Base-by-base conservation (phyloP, 345 rosid genomes). In the Raphanus raphanistrum region DNA sequence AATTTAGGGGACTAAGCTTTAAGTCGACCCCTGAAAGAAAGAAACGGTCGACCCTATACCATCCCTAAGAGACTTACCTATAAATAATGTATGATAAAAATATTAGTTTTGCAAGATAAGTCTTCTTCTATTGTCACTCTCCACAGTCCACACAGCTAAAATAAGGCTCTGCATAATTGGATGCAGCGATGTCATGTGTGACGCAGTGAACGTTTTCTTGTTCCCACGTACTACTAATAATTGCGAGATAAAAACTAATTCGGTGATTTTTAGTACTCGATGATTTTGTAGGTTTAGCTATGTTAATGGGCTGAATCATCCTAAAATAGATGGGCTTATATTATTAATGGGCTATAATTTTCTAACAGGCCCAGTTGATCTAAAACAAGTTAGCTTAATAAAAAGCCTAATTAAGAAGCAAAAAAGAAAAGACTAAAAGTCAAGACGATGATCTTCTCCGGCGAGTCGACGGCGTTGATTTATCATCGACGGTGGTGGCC, bases 381-480 rank as follows among this genome's bases (percentile, higher is more conserved):
- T 71, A 64, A 71, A 57, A 3, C 61, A 66, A 65, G 63, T 78
- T 78, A 78, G 72, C 68, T 31, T 35, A 31, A 68, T 5, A 50
- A 8, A 66, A 67, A 66, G 8, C 21, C 45, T 48, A 60, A 21
- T 48, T 15, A 28, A 71, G 12, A 12, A 50, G 4, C 4, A 15
- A 7, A 17, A 25, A 26, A 57, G 55, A 59, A 15, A 2, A 0
- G 63, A 66, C 57, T 12, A 52, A 59, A 38, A 54, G 66, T 76
- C 52, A 80, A 75, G 83, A 80, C 7, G 69, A 65, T 55, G 80
- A 80, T 60, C 52, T 45, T 81, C 92, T 87, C 50, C 72, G 63
- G 15, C 96, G 87, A 11, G 89, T 90, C 16, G 93, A 88, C 9
- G 90, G 93, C 13, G 92, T 89, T 0, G 90, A 92, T 80, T 94